Base-by-base conservation (phyloP, 1,284 basidiomycete species). In the Heterobasidion irregulare region DNA sequence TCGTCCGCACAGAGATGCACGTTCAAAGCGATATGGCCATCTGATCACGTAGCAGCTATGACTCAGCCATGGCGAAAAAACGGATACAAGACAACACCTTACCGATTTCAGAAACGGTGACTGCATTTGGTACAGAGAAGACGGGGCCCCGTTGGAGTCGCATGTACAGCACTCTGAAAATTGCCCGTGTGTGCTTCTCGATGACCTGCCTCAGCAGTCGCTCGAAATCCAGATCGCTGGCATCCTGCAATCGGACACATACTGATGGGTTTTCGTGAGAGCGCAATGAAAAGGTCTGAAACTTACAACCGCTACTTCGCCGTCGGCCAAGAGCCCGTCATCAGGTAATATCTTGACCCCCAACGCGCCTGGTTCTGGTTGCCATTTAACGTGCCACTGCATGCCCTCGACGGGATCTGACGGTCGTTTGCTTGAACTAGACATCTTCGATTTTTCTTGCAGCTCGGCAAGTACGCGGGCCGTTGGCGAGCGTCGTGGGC, bases 1-100 rank as follows among this genome's bases (percentile, higher is more conserved):
- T 90, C 86, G 57, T 89, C 85, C 1, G 83, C 83, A 61, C 85
- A 89, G 18, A 92, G 70, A 59, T 82, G 78, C 6, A 86, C 74
- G 16, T 76, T 82, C 41, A 92, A 72, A 26, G 80, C 78, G 57
- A 77, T 75, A n/a, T 70, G 64, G 52, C 75, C 75, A 46, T 75
- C 85, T 82, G 38, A 18, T 53, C 13, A 16, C 15, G 18, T 6
- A 35, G 35, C 10, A 1, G 47, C 26, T 19, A 12, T 4, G 18
- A 18, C 47, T 33, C 45, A 7, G 45, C 44, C 8, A 3, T 15
- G 38, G 6, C 9, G 33, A 35, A 26, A 16, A 54, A 7, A n/a
- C 12, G 41, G 15, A 1, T 18, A 5, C 4, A 26, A 41, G 41
- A 36, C 26, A 18, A 32, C 16, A 38, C 26, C 16, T 46, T 57